phyloP scores from a whole-genome alignment of 352 stramenopile species.

The Phytopythium sindhum region DNA sequence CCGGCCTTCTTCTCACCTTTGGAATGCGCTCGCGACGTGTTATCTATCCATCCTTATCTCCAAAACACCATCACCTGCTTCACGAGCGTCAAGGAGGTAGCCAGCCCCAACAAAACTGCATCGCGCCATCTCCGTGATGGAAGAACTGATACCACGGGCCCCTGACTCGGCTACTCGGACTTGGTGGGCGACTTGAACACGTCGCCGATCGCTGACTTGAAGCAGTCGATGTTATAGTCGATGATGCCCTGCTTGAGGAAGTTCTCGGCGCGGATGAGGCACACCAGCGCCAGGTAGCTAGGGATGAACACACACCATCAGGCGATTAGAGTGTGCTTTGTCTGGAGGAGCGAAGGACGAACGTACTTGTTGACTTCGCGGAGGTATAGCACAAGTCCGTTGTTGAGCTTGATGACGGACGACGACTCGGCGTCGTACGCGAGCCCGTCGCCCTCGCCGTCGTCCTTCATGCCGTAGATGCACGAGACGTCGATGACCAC shows the following conservation, averaged over 20 bases:
- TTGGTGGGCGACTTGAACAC: constrained; percentile 80
- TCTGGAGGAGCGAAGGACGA: not conserved
- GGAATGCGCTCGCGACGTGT: not conserved
- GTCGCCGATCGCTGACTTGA: constrained; percentile 93
- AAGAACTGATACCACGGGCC: not conserved
- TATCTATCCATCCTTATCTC: not conserved
- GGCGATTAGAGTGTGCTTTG: not conserved
- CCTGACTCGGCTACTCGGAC: constrained; percentile 23
- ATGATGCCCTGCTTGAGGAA: constrained; percentile 98
- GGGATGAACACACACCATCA: not conserved
- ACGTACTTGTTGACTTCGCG: constrained; percentile 90
- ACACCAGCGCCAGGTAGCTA: constrained; percentile 97
- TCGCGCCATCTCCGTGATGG: not conserved
- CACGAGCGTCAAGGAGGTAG: not conserved
- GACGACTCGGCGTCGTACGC: constrained; percentile 96
- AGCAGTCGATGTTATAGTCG: constrained; percentile 99
- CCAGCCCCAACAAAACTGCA: not conserved
- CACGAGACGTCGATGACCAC: constrained; percentile 99
- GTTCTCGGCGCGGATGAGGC: constrained; percentile 95
- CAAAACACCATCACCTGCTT: not conserved
- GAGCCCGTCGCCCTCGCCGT: constrained; percentile 88
- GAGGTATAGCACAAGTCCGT: constrained; percentile 96
- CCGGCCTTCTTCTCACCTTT: not conserved
- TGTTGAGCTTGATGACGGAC: constrained; percentile 97
- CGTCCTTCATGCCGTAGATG: constrained; percentile 96